Percentiles rank a stretch among this genome's conserved stretches.
phyloP scores from a whole-genome alignment of 768 basidiomycete species.

The Pisolithus microcarpus region DNA sequence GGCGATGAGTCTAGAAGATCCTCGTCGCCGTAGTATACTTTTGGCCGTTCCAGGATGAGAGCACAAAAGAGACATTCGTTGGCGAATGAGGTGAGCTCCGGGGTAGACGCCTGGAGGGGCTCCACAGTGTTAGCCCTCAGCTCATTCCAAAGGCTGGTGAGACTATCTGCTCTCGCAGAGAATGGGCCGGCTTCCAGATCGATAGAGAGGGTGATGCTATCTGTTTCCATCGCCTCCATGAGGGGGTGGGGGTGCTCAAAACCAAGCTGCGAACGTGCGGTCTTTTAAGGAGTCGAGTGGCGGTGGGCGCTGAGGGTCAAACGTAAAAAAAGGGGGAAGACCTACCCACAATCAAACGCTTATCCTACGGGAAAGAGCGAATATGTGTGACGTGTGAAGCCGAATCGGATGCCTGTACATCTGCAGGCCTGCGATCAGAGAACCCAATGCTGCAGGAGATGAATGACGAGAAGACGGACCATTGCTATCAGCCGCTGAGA shows the following conservation, averaged over 20 bases:
- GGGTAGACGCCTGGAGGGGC: conserved; percentile 18
- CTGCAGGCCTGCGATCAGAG: too few species aligned
- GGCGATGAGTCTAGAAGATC: background rate
- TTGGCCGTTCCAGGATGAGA: conserved; percentile 6
- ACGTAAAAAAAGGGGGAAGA: too few species aligned
- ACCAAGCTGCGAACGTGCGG: too few species aligned
- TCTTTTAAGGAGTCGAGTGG: too few species aligned
- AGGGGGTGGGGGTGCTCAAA: background rate
- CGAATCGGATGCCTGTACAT: too few species aligned
- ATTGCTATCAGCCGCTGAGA: too few species aligned
- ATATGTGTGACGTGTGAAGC: too few species aligned
- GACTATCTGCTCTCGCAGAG: background rate
- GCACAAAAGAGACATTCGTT: conserved; percentile 27
- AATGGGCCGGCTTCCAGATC: background rate
- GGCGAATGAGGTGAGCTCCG: conserved; percentile 17
- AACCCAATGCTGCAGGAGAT: too few species aligned
- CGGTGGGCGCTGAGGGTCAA: too few species aligned
- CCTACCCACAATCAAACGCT: too few species aligned
- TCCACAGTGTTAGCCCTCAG: conserved; percentile 21
- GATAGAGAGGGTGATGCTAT: conserved; percentile 8
- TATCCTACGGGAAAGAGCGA: too few species aligned
- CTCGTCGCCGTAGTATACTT: background rate
- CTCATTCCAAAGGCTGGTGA: conserved; percentile 15
- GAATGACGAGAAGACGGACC: too few species aligned
- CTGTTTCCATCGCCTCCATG: conserved; percentile 11